A percentile compares a stretch with the other conserved stretches of the same genome.
These are phyloP conservation scores for Sugiyamaella grinbergsii DNA, from an alignment of 1,139 yeast species.

Conservation along the genomic window DNA sequence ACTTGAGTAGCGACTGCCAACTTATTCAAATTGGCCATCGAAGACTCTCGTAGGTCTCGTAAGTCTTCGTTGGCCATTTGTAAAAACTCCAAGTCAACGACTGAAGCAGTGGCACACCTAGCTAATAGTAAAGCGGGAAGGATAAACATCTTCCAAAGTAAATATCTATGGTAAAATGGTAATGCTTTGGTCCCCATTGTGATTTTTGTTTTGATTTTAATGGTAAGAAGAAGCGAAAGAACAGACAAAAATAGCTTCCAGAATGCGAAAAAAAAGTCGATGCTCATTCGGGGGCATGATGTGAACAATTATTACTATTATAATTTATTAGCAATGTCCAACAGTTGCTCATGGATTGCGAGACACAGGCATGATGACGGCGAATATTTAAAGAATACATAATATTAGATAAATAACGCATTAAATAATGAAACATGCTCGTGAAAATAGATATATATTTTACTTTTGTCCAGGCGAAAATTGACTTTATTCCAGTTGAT, in stretches of 20 bases:
- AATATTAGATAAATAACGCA: not conserved
- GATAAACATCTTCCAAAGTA: not conserved
- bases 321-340: too few relatives aligned
- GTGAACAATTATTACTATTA: not conserved
- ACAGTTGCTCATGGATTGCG: too few relatives aligned
- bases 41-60: not conserved
- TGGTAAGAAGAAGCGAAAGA: not conserved
- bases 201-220: not conserved
- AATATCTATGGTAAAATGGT: too few relatives aligned
- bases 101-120: conserved; percentile 8
- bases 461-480: too few relatives aligned
- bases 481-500: too few relatives aligned
- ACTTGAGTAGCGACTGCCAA: not conserved
- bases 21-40: not conserved
- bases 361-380: too few relatives aligned
- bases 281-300: not conserved
- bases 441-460: too few relatives aligned
- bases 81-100: conserved; percentile 14
- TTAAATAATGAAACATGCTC: too few relatives aligned
- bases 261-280: too few relatives aligned
- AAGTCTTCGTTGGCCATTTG: conserved; percentile 15
- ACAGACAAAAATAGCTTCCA: not conserved
- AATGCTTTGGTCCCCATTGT: too few relatives aligned
- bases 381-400: not conserved
- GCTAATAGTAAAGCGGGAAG: not conserved